Evolutionary conservation across 257 asterid genomes (phyloP).

Genomic region (Nicotiana knightiana): DNA sequence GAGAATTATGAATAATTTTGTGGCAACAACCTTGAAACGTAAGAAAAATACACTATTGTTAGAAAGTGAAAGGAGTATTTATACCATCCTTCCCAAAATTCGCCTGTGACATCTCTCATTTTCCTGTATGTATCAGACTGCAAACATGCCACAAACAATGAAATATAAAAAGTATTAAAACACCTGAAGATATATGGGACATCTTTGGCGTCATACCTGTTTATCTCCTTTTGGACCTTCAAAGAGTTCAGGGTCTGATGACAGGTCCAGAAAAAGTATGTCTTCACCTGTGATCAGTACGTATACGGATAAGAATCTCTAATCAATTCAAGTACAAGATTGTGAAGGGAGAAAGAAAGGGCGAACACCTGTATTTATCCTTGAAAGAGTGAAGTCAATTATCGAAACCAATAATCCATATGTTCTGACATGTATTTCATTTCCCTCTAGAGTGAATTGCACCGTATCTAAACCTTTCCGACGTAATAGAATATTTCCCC

Average conservation of each 20-base stretch:
- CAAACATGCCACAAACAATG: slow-evolving; percentile 17
- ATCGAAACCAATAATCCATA: slow-evolving; percentile 73
- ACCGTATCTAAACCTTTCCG: slow-evolving; percentile 51
- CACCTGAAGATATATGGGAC: slow-evolving; percentile 9
- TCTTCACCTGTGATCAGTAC: slow-evolving; percentile 66
- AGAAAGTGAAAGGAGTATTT: background rate
- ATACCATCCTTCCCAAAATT: slow-evolving; percentile 98
- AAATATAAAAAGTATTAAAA: background rate
- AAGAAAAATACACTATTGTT: background rate
- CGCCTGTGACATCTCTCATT: slow-evolving; percentile 81
- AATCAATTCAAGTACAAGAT: background rate
- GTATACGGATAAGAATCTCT: background rate
- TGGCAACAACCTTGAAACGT: background rate
- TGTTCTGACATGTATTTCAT: slow-evolving; percentile 45
- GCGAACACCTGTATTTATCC: slow-evolving; percentile 77
- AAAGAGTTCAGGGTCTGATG: slow-evolving; percentile 81
- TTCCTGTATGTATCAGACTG: slow-evolving; percentile 91
- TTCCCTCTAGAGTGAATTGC: slow-evolving; percentile 72
- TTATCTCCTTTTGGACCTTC: slow-evolving; percentile 85
- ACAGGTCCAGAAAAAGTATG: slow-evolving; percentile 80
- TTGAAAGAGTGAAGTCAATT: slow-evolving; percentile 90
- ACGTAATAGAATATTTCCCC: slow-evolving; percentile 88
- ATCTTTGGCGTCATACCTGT: slow-evolving; percentile 44
- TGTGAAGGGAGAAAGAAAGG: background rate
- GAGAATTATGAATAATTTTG: background rate